Base-by-base conservation (phyloP, 2,329 filamentous ascomycete species). In the Rutstroemia sp. region DNA sequence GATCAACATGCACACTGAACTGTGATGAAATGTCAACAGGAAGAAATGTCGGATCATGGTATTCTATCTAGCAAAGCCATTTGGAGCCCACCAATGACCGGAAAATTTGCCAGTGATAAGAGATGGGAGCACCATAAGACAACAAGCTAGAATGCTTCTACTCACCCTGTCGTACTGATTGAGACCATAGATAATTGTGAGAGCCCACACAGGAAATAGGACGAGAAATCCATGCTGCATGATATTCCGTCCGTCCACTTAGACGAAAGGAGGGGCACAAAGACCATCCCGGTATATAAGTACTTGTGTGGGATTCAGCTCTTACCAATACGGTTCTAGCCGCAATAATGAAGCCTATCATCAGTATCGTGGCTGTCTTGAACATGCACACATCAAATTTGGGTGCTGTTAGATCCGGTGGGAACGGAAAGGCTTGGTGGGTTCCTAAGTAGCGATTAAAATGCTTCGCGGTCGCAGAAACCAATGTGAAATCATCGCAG, bases 281-380 rank as follows among this genome's bases (percentile, higher is more conserved):
- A 55, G 3, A 17, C 14, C 39, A 55, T 45, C 38, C 47, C 36
- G 23, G 39, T 36, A 55, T 45, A 55, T 51, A 8, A 5, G 19
- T 30, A 55, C 16, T 38, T 36, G 27, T 51, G 47, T 51, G 44
- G 52, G 38, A 45, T 55, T 50, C 12, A 21, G 30, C 42, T 34
- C 12, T 55, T 44, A 38, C 53, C 47, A 42, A 55, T 55, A 5
- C 19, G 46, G 53, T 38, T 12, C 34, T 51, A 27, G 47, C 17
- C 42, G 47, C 53, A 25, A 36, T 44, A 2, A 25, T 38, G 39
- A 55, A 36, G 47, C 53, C 53, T 55, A 55, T 51, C 53, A 51
- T 23, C 25, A 45, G 44, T 23, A 27, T 36, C 44, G 39, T 55
- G 53, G 53, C 53, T 55, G 53, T n/a, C 30, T 21, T 51, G 19